Evolutionary conservation across 2,329 filamentous ascomycete species (phyloP), one percentile per base, ranked within the genome.

Genomic region (Beauveria brongniartii): DNA sequence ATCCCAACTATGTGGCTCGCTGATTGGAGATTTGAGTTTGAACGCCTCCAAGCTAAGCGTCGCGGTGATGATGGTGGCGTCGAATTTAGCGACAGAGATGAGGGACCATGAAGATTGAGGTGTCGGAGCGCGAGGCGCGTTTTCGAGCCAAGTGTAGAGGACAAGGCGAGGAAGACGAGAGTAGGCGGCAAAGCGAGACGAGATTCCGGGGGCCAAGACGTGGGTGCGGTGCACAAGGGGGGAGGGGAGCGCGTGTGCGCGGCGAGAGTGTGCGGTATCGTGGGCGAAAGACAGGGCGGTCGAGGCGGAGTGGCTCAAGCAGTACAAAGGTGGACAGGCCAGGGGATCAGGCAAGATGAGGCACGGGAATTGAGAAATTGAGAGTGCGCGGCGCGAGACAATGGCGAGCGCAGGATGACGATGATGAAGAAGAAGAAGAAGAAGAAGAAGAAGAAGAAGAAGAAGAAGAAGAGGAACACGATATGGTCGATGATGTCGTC

Each of bases 281-380:
- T 34, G 28, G 53, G 20, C 55, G 55, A 30, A 18, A 18, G n/a
- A 43, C 40, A 22, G 24, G 28, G 24, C 10, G 43, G 43, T 44
- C 41, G 43, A 22, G 28, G 47, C n/a, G 30, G 28, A 51, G 43
- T 18, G 28, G 26, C 28, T 14, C 5, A 20, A 26, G 22, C 24
- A 30, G n/a, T n/a, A 22, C 18, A 37, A 30, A 20, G 18, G 6
- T 34, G 16, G 28, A 47, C 18, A 52, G 34, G 22, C 40, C 16
- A 48, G 54, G 44, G 43, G 22, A 59, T 44, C 28, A 59, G 28
- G 50, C 43, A 62, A 53, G 54, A 34, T 28, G 54, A 24, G 28
- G n/a, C 54, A 34, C 55, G 34, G 55, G 18, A 48, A 41, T 50
- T 50, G 55, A 37, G 34, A 34, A 28, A 41, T 41, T 50, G 55